These are phyloP conservation scores for Tetrahymena malaccensis DNA, from an alignment of 73 alveolate species.

Conservation along the genomic window DNA sequence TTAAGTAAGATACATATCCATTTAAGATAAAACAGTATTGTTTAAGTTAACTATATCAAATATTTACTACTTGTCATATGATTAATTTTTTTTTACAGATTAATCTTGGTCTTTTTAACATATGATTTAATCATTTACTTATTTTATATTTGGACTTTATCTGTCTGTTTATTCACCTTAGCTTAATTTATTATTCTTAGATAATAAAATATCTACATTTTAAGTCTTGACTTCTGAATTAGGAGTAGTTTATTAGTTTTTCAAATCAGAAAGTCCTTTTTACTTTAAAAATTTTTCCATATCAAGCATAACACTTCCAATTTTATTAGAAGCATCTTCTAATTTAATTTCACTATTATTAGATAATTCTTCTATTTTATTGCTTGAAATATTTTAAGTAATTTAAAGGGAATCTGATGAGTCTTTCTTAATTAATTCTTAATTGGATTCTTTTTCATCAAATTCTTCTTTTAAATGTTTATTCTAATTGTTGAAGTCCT, in stretches of 20 bases:
- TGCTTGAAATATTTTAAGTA: background rate
- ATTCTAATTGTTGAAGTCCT: background rate
- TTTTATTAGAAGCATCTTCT: background rate
- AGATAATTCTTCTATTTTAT: background rate
- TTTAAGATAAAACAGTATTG: background rate
- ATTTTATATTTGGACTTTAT: background rate
- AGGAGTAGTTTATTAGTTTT: background rate
- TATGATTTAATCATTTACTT: background rate
- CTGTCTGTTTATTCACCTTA: background rate
- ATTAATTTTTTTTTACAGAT: background rate
- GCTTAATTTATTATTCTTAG: too few species aligned
- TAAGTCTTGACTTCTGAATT: background rate
- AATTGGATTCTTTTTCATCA: background rate
- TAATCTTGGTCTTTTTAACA: background rate
- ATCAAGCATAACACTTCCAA: background rate
- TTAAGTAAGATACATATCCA: background rate
- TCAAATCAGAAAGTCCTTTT: background rate
- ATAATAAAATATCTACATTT: background rate
- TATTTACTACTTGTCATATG: background rate
- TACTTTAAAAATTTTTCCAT: background rate
- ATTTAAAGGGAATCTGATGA: background rate
- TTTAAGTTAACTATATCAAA: background rate
- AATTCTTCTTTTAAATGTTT: background rate
- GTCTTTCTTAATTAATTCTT: background rate
- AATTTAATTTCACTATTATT: background rate